Evolutionary conservation across 2,329 filamentous ascomycete genomes (phyloP).

Genomic region (Colletotrichum euphorbiae): DNA sequence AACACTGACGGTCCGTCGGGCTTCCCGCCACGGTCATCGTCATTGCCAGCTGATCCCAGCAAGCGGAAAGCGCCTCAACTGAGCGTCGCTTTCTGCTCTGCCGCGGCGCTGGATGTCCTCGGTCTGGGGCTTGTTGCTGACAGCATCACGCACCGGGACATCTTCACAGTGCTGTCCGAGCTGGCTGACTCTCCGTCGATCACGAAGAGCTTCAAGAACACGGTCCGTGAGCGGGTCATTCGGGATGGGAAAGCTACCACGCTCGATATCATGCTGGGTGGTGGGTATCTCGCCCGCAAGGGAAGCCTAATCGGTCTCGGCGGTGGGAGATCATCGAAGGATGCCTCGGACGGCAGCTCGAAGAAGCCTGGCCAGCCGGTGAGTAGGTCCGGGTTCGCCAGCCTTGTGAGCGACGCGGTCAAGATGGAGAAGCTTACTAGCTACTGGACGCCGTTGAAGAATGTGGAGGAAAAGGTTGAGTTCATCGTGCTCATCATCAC

Average conservation of each 20-base stretch:
- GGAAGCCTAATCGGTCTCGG: slow-evolving; percentile 36
- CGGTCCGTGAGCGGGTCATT: slow-evolving; percentile 55
- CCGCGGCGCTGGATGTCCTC: slow-evolving; percentile 60
- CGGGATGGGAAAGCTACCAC: slow-evolving; percentile 51
- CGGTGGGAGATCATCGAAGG: slow-evolving; percentile 32
- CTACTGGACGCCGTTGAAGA: slow-evolving; percentile 41
- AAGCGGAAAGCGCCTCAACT: slow-evolving; percentile 48
- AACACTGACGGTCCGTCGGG: slow-evolving; percentile 41
- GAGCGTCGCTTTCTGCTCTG: slow-evolving; percentile 60
- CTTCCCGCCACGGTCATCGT: slow-evolving; percentile 41
- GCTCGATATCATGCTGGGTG: slow-evolving; percentile 44
- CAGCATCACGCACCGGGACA: slow-evolving; percentile 57
- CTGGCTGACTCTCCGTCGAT: slow-evolving; percentile 57
- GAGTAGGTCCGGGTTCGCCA: slow-evolving; percentile 36
- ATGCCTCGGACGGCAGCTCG: slow-evolving; percentile 19
- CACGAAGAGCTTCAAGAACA: slow-evolving; percentile 57
- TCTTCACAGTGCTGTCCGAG: slow-evolving; percentile 67
- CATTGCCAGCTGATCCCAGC: slow-evolving; percentile 39
- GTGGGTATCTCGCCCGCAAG: slow-evolving; percentile 34
- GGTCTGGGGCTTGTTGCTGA: slow-evolving; percentile 50
- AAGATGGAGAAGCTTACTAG: slow-evolving; percentile 35
- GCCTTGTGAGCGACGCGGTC: slow-evolving; percentile 30
- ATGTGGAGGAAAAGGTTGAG: slow-evolving; percentile 32
- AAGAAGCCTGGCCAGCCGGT: slow-evolving; percentile 21
- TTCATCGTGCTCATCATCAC: slow-evolving; percentile 40